phyloP scores from a whole-genome alignment of 345 rosid genomes.

The Acer yangbiense region DNA sequence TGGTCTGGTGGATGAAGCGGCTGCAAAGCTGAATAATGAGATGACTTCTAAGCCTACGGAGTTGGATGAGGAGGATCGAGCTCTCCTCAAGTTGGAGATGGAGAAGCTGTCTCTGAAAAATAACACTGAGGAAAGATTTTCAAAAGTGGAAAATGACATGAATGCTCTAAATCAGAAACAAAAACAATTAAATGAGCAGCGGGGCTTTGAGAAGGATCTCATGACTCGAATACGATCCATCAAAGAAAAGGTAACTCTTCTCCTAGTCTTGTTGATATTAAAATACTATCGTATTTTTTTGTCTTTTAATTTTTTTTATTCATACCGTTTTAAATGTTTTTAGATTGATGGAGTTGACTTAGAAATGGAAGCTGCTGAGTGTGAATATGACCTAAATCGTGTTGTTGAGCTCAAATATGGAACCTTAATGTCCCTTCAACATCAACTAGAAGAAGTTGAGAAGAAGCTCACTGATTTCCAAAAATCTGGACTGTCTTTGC shows the following conservation, averaged over 20 bases:
- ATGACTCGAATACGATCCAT: not conserved
- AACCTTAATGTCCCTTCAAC: not conserved
- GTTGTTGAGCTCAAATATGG: not conserved
- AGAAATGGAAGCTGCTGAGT: not conserved
- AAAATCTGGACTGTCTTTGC: not conserved
- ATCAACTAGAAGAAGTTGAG: not conserved
- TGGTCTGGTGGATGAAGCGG: constrained; percentile 8
- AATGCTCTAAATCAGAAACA: not conserved
- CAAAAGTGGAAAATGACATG: too few relatives aligned
- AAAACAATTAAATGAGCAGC: not conserved
- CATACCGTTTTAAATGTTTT: too few relatives aligned
- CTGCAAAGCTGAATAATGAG: not conserved
- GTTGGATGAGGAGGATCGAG: not conserved
- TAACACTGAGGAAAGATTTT: constrained; percentile 1
- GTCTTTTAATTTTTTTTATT: too few relatives aligned
- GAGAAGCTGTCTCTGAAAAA: constrained; percentile 3
- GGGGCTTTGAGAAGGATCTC: not conserved
- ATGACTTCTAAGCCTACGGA: constrained; percentile 7
- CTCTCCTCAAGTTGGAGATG: constrained; percentile 3
- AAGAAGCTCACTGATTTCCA: not conserved
- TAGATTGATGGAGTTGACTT: not conserved
- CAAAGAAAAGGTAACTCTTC: not conserved
- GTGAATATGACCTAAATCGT: not conserved
- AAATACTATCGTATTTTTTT: too few relatives aligned
- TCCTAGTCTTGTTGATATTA: not conserved